phyloP scores from a whole-genome alignment of 75 land plant species.

The Azolla pinnata region DNA sequence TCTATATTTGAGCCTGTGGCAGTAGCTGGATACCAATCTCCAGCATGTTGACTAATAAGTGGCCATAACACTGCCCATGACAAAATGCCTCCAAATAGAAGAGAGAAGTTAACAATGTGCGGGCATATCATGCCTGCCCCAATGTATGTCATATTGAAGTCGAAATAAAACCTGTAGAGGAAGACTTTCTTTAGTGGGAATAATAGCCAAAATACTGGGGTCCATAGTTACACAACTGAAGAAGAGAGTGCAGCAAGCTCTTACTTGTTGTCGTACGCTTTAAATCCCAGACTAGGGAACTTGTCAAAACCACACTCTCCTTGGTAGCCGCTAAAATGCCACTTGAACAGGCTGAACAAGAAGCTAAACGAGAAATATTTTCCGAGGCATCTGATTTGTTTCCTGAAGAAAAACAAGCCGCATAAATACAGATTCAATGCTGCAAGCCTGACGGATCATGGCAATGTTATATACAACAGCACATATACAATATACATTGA shows the following conservation, averaged over 20 bases:
- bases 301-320: slow-evolving; percentile 54
- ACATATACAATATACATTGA: no score
- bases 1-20: slow-evolving; percentile 36
- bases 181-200: neutral
- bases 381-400: slow-evolving; percentile 47
- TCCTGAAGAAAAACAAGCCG: slow-evolving; percentile 39
- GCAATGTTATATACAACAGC: no score
- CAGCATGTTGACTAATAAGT: slow-evolving; percentile 35
- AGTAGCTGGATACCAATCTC: slow-evolving; percentile 51
- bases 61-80: slow-evolving; percentile 65
- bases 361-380: slow-evolving; percentile 53
- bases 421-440: no score
- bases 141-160: slow-evolving; percentile 52
- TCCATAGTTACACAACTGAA: no score
- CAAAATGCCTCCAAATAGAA: slow-evolving; percentile 51
- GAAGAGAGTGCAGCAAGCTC: neutral
- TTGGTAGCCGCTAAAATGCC: slow-evolving; percentile 51
- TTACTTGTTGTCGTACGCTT: slow-evolving; percentile 56
- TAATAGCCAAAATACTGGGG: neutral
- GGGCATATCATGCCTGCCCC: slow-evolving; percentile 74
- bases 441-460: no score
- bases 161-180: slow-evolving; percentile 46
- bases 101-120: slow-evolving; percentile 49
- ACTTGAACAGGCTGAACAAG: slow-evolving; percentile 71
- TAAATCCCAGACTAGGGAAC: slow-evolving; percentile 73